Base-by-base conservation (phyloP, 768 basidiomycete species). In the Xerocomellus amylosporus region DNA sequence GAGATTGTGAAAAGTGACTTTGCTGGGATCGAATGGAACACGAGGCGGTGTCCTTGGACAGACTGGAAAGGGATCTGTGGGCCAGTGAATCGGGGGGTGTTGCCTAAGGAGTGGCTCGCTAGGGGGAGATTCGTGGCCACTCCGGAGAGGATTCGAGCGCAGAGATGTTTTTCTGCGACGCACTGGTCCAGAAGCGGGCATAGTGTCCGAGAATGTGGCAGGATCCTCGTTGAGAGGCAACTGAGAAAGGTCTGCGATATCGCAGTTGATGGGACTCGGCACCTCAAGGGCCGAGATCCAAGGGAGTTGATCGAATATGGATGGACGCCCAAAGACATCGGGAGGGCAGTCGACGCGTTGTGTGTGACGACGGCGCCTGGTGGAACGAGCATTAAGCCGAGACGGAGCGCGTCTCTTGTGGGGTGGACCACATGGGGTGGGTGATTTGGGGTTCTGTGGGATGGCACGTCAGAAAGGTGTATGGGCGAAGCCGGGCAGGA, bases 231-330 rank as follows among this genome's bases (percentile, higher is more conserved):
- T 53, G 50, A 69, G 58, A 24, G 75, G 75, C n/a, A 86, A 62
- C 56, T 84, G 80, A 2, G 85, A 86, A 41, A 87, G 79, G 70
- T 87, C 85, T 51, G 85, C 85, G 55, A 86, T 79, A 61, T 87
- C 83, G 64, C 75, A 76, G 61, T 75, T 73, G 61, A 73, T 51
- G 49, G 79, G 74, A 14, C 78, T 73, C 7, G 79, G 56, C 48
- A 70, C 55, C 48, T 87, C 81, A 46, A 87, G 71, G 8, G 80
- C 75, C 24, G 84, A 75, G 49, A 86, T 83, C 86, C 86, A 88
- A 5, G 86, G 84, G 10, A 88, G 77, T 26, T 77, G 73, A 71
- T 88, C 86, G 64, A 88, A 86, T 40, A 73, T 59, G 43, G 74
- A 59, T 36, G 65, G 54, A 2, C 72, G 67, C 5, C 60, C 64